A percentile compares a stretch with the other conserved stretches of the same genome.
Conservation (phyloP, 2,329 filamentous ascomycete genomes). For the Camillea tinctor region DNA sequence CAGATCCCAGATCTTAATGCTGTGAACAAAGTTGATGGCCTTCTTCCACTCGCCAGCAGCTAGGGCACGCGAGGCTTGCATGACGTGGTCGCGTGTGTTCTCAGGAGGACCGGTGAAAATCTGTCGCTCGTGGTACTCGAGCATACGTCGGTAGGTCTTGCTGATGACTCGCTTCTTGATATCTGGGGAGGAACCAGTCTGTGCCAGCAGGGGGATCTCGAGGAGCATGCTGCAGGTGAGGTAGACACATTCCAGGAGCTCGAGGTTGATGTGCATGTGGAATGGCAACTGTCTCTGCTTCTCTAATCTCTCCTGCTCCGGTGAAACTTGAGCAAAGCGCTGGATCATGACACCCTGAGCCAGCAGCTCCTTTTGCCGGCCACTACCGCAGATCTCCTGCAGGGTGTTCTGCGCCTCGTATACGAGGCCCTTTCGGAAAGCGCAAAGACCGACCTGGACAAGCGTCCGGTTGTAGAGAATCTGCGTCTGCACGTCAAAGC, state of each 20-base stretch:
- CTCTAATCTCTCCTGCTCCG: slow-evolving; percentile 96
- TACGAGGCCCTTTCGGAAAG: slow-evolving; percentile 93
- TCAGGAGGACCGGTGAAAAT: slow-evolving; percentile 98
- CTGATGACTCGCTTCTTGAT: slow-evolving; percentile 97
- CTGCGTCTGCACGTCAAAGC: slow-evolving; percentile 95
- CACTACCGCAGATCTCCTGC: slow-evolving; percentile 96
- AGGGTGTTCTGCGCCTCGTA: slow-evolving; percentile 98
- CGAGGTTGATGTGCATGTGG: slow-evolving; percentile 99
- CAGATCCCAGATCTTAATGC: slow-evolving; percentile 99
- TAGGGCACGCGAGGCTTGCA: slow-evolving; percentile 97
- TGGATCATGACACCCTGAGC: slow-evolving; percentile 99
- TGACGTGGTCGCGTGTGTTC: slow-evolving; percentile 98
- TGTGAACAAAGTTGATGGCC: slow-evolving; percentile 87
- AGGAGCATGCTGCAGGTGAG: slow-evolving; percentile 99
- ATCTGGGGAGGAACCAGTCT: slow-evolving; percentile 94
- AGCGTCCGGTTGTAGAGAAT: slow-evolving; percentile 98
- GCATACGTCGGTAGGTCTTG: slow-evolving; percentile 98
- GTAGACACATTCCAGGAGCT: slow-evolving; percentile 97
- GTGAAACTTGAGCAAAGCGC: slow-evolving; percentile 91
- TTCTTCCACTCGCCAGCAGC: slow-evolving; percentile 99
- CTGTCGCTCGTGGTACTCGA: slow-evolving; percentile 98
- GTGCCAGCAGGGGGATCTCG: slow-evolving; percentile 94
- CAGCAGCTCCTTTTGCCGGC: slow-evolving; percentile 94
- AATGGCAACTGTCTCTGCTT: slow-evolving; percentile 97
- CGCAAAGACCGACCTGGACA: slow-evolving; percentile 96